Evolutionary conservation across 805 yeast species (phyloP).

Genomic region (Scheffersomyces ergatensis): DNA sequence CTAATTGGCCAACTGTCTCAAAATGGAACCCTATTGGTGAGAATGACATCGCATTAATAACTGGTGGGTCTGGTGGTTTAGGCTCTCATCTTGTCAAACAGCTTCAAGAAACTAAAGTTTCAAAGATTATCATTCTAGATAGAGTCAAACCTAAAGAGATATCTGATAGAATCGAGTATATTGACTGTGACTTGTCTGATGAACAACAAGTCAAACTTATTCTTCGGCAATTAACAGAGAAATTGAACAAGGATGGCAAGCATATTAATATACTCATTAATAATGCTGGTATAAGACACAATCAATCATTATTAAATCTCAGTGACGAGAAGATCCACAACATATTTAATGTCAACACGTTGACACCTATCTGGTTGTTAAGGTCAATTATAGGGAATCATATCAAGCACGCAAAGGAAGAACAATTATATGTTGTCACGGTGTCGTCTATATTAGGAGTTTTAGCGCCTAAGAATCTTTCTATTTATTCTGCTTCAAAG

Average conservation of each 20-base stretch:
- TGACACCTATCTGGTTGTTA: constrained; percentile 27
- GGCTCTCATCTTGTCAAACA: constrained; percentile 38
- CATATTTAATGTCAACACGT: constrained; percentile 28
- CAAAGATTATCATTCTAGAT: constrained; percentile 25
- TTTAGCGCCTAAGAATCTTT: constrained; percentile 47
- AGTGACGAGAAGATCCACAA: constrained; percentile 15
- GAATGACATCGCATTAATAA: constrained; percentile 33
- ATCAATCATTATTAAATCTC: constrained; percentile 23
- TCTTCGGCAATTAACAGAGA: constrained; percentile 20
- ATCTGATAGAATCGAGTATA: constrained; percentile 11
- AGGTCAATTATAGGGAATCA: constrained; percentile 19
- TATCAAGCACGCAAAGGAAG: not conserved
- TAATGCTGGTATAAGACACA: constrained; percentile 50
- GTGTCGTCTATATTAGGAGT: constrained; percentile 48
- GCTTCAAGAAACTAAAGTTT: constrained; percentile 22
- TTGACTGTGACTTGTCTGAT: constrained; percentile 22
- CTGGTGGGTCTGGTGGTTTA: constrained; percentile 54
- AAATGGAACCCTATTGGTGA: constrained; percentile 2
- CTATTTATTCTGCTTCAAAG: constrained; percentile 49
- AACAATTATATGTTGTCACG: constrained; percentile 34
- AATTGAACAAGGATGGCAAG: constrained; percentile 7
- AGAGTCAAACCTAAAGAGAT: constrained; percentile 13
- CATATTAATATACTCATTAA: constrained; percentile 31
- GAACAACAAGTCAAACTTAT: constrained; percentile 11
- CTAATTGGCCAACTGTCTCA: no score